Evolutionary conservation across 306 rosid genomes (phyloP), one percentile per base, ranked within the genome.

Genomic region (Leucaena leucocephala): DNA sequence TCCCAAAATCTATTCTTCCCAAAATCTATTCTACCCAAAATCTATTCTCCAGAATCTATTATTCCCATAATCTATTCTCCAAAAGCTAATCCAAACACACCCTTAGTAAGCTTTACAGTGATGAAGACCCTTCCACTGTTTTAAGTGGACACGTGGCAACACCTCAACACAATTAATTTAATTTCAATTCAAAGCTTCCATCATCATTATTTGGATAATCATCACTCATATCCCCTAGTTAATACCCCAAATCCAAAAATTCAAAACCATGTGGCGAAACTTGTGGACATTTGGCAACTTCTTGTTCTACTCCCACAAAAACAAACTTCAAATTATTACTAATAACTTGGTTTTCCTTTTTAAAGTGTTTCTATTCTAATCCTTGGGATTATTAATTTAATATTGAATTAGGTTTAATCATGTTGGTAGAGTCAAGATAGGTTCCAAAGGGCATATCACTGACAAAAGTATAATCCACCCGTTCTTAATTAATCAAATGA

Each of bases 121-220:
- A 55, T 15, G 76, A 44, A 39, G 65, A 66, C 79, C 35, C 39
- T 46, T 74, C 58, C 46, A 34, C 7, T 13, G 68, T 73, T n/a
- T 17, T 66, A 13, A 7, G 33, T 27, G 52, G 72, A 78, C 79
- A 65, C 10, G 15, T 72, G 68, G 68, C 39, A 13, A 62, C 42
- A 12, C 33, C 33, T 13, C 33, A 58, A 42, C 40, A 2, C 76
- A 3, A 22, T 59, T 75, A 65, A 15, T 78, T 57, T 8, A 2
- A 5, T 57, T 54, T 66, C 75, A 16, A 27, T n/a, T n/a, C n/a
- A n/a, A 64, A 39, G 33, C 71, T 4, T 74, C 45, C 42, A 42
- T 55, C 69, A 39, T 39, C 11, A 19, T 65, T 7, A 5, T 57
- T 57, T 57, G 35, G 35, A 19, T 57, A 8, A n/a, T 66, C 45